Evolutionary conservation across 441 rosid species (phyloP), one percentile per base, ranked within the genome.

Genomic region (Manihot esculenta): DNA sequence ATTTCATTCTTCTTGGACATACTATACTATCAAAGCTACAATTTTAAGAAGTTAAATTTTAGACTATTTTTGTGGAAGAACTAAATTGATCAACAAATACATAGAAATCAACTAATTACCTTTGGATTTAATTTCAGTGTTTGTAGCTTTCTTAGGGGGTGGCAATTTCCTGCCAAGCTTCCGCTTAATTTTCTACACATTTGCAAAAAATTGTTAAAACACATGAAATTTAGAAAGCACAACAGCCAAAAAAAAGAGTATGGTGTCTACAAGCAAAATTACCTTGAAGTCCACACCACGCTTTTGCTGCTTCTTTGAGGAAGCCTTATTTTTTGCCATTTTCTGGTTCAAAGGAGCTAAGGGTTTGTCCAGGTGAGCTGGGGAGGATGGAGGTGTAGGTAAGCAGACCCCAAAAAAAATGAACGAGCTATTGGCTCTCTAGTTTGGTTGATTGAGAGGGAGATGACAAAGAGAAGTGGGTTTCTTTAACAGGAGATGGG

Each of bases 41-140:
- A 33, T 7, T 33, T 51, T n/a, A 53, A 53, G 56, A 8, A 53
- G 10, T 53, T 18, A 8, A 1, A 9, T 53, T 53, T 3, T 18
- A 53, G 56, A 7, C 2, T 53, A n/a, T 11, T 53, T n/a, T n/a
- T 53, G 7, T n/a, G 24, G 10, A 20, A 53, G 38, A 33, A 33
- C 6, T 33, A n/a, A 8, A n/a, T n/a, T 20, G 20, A 4, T 53
- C 24, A 20, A 20, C 8, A 7, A 53, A 53, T 21, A 50, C 1
- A n/a, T 5, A n/a, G 56, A 20, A 53, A 53, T n/a, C 20, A 53
- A 53, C 11, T 53, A n/a, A 3, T 33, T 63, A 96, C 98, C 97
- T 90, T 88, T 90, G 74, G 92, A 96, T 65, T 86, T 91, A 77
- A 91, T 84, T 82, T 93, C 92, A 21, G 97, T 93, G 84, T 89